Conservation (phyloP, 805 yeast genomes). For the Ogataea pilisensis region DNA sequence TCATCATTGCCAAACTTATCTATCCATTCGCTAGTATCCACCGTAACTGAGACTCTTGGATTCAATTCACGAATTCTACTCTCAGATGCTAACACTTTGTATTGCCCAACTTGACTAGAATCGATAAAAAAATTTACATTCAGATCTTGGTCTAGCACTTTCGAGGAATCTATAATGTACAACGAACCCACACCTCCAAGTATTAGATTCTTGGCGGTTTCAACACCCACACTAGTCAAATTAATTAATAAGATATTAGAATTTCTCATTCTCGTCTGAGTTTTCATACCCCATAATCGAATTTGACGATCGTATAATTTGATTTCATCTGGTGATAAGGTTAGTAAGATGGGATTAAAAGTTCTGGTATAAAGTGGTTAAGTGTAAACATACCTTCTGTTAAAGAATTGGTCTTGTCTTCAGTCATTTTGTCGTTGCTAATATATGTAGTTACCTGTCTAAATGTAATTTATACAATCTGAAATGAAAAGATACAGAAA, state of each 20-base stretch:
- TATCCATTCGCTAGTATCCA: conserved; percentile 33
- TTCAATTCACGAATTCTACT: conserved; percentile 67
- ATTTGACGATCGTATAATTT: conserved; percentile 94
- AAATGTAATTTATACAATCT: too few relatives aligned
- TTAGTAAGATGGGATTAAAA: too few relatives aligned
- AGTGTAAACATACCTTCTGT: conserved; percentile 3
- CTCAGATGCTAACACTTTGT: conserved; percentile 51
- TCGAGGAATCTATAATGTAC: conserved; percentile 59
- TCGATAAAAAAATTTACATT: conserved; percentile 72
- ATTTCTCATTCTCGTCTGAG: conserved; percentile 72
- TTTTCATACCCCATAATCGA: conserved; percentile 92
- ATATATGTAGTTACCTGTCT: too few relatives aligned
- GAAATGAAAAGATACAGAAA: too few relatives aligned
- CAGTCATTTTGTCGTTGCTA: too few relatives aligned
- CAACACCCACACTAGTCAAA: conserved; percentile 75
- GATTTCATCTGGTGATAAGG: conserved; percentile 60
- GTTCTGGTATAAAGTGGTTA: too few relatives aligned
- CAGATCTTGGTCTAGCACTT: conserved; percentile 57
- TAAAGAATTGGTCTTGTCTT: background rate
- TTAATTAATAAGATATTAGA: conserved; percentile 69
- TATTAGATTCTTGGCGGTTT: conserved; percentile 76
- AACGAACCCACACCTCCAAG: conserved; percentile 84
- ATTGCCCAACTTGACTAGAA: conserved; percentile 49
- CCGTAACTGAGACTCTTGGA: conserved; percentile 62
- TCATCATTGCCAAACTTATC: conserved; percentile 21